Evolutionary conservation across 768 basidiomycete genomes (phyloP).

Genomic region (Lepiota subincarnata): DNA sequence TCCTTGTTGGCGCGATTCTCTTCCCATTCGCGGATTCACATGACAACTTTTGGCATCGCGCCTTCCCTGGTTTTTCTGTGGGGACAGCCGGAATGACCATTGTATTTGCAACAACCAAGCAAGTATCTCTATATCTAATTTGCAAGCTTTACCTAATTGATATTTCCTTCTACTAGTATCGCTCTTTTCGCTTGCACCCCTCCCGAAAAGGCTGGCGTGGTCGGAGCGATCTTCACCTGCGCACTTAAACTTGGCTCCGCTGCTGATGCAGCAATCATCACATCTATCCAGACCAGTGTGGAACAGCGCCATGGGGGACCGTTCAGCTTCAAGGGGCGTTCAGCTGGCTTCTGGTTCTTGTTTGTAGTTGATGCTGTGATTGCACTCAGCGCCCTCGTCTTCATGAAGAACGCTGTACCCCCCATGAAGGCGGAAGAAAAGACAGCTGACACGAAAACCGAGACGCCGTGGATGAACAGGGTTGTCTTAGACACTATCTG

Average conservation of each 20-base stretch:
- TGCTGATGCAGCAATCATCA: constrained; percentile 44
- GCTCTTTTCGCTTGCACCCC: constrained; percentile 48
- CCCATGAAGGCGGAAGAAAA: no score
- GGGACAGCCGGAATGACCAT: constrained; percentile 44
- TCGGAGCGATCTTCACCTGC: constrained; percentile 53
- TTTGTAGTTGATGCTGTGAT: constrained; percentile 25
- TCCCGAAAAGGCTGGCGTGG: constrained; percentile 44
- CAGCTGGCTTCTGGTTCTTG: constrained; percentile 42
- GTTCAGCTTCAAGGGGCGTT: constrained; percentile 33
- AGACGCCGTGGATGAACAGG: no score
- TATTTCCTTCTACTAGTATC: constrained; percentile 28
- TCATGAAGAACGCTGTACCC: constrained; percentile 10
- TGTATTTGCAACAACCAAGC: constrained; percentile 46
- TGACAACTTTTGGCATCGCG: constrained; percentile 40
- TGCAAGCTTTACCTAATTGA: no score
- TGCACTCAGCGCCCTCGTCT: constrained; percentile 7
- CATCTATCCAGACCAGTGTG: constrained; percentile 44
- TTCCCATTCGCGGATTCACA: constrained; percentile 37
- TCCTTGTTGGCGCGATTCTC: constrained; percentile 34
- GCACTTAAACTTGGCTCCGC: constrained; percentile 52
- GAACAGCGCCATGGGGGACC: constrained; percentile 28
- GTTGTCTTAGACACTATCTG: no score
- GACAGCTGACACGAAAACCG: no score
- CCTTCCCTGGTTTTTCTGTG: constrained; percentile 47
- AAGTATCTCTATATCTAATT: constrained; percentile 16